Conservation (phyloP, 2,329 filamentous ascomycete genomes). For the Sporothrix variecibatus region DNA sequence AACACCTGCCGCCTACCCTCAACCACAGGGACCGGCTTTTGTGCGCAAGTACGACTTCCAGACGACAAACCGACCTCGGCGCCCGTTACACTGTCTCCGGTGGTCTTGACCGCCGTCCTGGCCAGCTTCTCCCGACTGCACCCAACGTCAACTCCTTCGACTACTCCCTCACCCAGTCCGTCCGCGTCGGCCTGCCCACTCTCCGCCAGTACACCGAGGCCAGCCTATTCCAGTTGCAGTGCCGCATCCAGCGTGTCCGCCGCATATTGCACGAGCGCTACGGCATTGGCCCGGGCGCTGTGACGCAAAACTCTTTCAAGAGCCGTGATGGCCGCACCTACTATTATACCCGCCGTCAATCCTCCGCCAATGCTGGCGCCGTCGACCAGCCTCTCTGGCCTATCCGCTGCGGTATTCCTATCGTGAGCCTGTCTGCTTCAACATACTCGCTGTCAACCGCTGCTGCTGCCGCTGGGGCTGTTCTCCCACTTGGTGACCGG, state of each 20-base stretch:
- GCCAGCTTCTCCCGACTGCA: background rate
- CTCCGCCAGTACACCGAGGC: slow-evolving; percentile 34
- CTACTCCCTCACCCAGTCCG: slow-evolving; percentile 44
- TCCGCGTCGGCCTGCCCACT: slow-evolving; percentile 40
- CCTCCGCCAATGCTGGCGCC: background rate
- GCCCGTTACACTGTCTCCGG: slow-evolving; percentile 42
- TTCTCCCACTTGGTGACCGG: slow-evolving; percentile 39
- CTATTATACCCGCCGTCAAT: slow-evolving; percentile 12
- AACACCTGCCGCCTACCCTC: slow-evolving; percentile 5
- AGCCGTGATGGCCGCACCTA: slow-evolving; percentile 16
- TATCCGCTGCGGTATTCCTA: slow-evolving; percentile 36
- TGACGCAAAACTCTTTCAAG: background rate
- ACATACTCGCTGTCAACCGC: slow-evolving; percentile 41
- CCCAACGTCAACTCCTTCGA: slow-evolving; percentile 39
- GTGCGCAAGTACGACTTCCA: slow-evolving; percentile 33
- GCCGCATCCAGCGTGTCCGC: background rate
- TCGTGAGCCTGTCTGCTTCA: slow-evolving; percentile 44
- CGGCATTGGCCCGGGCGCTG: background rate
- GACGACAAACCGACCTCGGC: slow-evolving; percentile 43
- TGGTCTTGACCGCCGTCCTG: background rate
- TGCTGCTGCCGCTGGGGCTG: background rate
- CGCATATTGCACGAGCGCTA: slow-evolving; percentile 18
- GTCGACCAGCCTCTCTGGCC: background rate
- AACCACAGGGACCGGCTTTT: slow-evolving; percentile 9
- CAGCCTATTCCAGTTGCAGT: slow-evolving; percentile 27